Base-by-base conservation (phyloP, 2,329 filamentous ascomycete genomes). In the Cladosporium sphaerospermum region DNA sequence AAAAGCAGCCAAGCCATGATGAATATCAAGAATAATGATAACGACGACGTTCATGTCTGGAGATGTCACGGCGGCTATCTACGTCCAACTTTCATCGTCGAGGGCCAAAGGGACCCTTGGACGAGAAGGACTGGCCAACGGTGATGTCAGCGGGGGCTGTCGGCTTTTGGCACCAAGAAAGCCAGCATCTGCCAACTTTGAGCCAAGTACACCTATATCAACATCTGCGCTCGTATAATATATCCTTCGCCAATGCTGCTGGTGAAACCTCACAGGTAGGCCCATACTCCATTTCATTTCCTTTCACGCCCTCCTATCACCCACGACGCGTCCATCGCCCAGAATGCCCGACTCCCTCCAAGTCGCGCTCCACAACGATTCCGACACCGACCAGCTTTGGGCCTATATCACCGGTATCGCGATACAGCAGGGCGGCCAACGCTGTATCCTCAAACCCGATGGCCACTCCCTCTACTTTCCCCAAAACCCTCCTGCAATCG, bases 361-460 rank as follows among this genome's bases (percentile, higher is more conserved):
- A 31, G 66, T 71, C 28, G 62, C 62, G 5, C 56, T 71, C 7
- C 63, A 64, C 45, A 71, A 71, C 54, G 63, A 67, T 52, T 63
- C 60, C 56, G 61, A 66, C 45, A 60, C 61, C 7, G 54, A 57
- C 50, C 61, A 67, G 41, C 54, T 69, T 34, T 63, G 64, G 50
- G 67, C 66, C n/a, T 69, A 69, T 52, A 61, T 70, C 34, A 69
- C 67, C 3, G 68, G 68, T 41, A 65, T 69, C 18, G 67, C 67
- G 5, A 65, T 70, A 11, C 66, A 70, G 45, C 59, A 66, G 2
- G 57, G 61, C n/a, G 61, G 62, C 23, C 56, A 64, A 34, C 61
- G 67, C 43, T 66, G 63, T 41, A 55, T 69, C 4, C 58, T 71
- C 28, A 66, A 68, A 52, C 60, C 66, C 14, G 61, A 70, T 40